phyloP scores from a whole-genome alignment of 2,329 filamentous ascomycete genomes.

The Xylogone sp. region DNA sequence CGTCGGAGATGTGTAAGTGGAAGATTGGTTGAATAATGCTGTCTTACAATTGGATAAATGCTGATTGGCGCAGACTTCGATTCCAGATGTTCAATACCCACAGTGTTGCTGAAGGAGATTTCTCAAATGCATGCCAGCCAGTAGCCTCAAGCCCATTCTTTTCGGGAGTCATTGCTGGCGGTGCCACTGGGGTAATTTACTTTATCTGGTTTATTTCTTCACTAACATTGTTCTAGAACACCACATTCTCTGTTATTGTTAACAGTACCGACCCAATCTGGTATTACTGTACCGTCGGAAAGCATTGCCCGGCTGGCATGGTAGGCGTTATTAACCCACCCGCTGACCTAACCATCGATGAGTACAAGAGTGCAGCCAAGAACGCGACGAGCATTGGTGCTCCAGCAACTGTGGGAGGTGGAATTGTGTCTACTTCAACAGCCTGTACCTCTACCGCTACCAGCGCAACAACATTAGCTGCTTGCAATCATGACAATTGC shows the following conservation, averaged over 20 bases:
- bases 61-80: conserved; percentile 31
- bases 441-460: conserved; percentile 24
- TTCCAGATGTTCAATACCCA: conserved; percentile 48
- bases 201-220: not conserved
- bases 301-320: conserved; percentile 41
- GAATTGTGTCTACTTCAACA: conserved; percentile 6
- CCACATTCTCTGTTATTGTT: conserved; percentile 22
- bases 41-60: conserved; percentile 31
- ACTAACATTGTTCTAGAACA: conserved; percentile 8
- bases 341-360: conserved; percentile 5
- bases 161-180: not conserved
- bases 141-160: conserved; percentile 1
- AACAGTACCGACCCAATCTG: conserved; percentile 36
- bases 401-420: conserved; percentile 10
- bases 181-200: not conserved
- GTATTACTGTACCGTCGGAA: conserved; percentile 35
- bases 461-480: conserved; percentile 15
- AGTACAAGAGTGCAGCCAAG: conserved; percentile 9
- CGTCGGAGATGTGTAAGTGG: conserved; percentile 13
- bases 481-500: not conserved
- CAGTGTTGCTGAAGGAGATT: conserved; percentile 35
- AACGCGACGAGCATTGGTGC: conserved; percentile 1
- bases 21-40: not conserved
- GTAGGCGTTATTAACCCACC: conserved; percentile 37
- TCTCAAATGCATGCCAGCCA: conserved; percentile 27